phyloP scores from a whole-genome alignment of 257 asterid species.

The Penstemon davidsonii region DNA sequence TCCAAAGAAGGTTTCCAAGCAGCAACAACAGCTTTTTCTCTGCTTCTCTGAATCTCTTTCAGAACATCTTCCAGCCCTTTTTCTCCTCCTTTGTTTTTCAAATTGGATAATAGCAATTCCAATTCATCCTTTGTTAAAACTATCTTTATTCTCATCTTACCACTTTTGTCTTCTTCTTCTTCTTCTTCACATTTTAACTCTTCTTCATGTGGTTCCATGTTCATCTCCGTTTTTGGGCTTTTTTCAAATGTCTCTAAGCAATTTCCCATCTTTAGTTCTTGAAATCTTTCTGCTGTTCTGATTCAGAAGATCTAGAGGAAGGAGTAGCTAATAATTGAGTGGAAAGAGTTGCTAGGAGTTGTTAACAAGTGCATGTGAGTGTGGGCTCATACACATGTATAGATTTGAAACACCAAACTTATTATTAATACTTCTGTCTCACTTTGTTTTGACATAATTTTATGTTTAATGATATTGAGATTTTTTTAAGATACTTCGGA shows the following conservation, averaged over 20 bases:
- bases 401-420: background rate
- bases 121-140: constrained; percentile 55
- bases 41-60: constrained; percentile 46
- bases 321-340: background rate
- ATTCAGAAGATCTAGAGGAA: background rate
- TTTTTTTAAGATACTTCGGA: too few relatives aligned
- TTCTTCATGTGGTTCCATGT: background rate
- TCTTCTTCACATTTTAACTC: background rate
- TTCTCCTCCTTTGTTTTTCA: constrained; percentile 32
- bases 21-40: constrained; percentile 27
- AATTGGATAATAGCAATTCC: constrained; percentile 41
- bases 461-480: too few relatives aligned
- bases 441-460: too few relatives aligned
- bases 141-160: constrained; percentile 44
- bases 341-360: constrained; percentile 8
- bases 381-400: constrained; percentile 11
- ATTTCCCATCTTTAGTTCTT: constrained; percentile 45
- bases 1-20: constrained; percentile 64
- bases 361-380: constrained; percentile 28
- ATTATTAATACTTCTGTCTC: too few relatives aligned
- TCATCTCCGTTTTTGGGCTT: constrained; percentile 8
- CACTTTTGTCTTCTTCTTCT: background rate
- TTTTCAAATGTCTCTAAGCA: constrained; percentile 39
- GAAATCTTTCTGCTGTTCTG: background rate
- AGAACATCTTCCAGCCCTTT: constrained; percentile 44